Evolutionary conservation across 352 stramenopile species (phyloP).

Genomic region (Pythium inflatum): DNA sequence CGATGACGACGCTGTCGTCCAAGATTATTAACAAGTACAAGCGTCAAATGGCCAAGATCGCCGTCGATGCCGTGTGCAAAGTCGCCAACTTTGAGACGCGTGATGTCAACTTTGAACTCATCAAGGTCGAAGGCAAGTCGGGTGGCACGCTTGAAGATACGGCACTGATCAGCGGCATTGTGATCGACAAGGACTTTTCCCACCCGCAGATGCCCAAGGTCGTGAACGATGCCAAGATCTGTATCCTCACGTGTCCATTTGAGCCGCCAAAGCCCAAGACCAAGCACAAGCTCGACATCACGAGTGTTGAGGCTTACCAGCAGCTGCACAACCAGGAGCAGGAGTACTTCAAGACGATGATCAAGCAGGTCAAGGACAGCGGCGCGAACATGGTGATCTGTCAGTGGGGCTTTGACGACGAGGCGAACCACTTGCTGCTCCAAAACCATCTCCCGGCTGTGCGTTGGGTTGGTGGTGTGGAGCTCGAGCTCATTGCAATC

Average conservation of each 20-base stretch:
- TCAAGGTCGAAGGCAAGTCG: conserved; percentile 99
- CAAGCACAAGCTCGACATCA: conserved; percentile 99
- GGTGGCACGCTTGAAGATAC: conserved; percentile 98
- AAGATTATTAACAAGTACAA: conserved; percentile 99
- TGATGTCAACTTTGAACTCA: conserved; percentile 99
- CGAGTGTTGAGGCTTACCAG: conserved; percentile 97
- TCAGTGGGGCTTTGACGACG: conserved; percentile 99
- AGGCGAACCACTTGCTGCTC: conserved; percentile 98
- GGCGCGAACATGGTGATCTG: conserved; percentile 99
- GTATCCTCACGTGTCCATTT: conserved; percentile 99
- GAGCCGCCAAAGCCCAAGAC: conserved; percentile 99
- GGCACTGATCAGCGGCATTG: conserved; percentile 97
- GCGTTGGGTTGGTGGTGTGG: conserved; percentile 98
- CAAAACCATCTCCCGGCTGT: conserved; percentile 98
- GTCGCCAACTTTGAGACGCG: conserved; percentile 98
- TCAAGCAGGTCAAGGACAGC: conserved; percentile 98
- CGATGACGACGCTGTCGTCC: conserved; percentile 98
- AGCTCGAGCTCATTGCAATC: conserved; percentile 99
- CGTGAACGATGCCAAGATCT: conserved; percentile 98
- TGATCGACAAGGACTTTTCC: conserved; percentile 99
- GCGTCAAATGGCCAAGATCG: conserved; percentile 99
- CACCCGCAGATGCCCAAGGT: conserved; percentile 99
- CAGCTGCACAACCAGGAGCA: conserved; percentile 97
- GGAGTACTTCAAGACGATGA: conserved; percentile 99
- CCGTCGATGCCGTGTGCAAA: conserved; percentile 97